Percentiles rank a stretch among this genome's conserved stretches.
Conservation (phyloP, 2,329 filamentous ascomycete genomes). For the Cladosporium sp. region DNA sequence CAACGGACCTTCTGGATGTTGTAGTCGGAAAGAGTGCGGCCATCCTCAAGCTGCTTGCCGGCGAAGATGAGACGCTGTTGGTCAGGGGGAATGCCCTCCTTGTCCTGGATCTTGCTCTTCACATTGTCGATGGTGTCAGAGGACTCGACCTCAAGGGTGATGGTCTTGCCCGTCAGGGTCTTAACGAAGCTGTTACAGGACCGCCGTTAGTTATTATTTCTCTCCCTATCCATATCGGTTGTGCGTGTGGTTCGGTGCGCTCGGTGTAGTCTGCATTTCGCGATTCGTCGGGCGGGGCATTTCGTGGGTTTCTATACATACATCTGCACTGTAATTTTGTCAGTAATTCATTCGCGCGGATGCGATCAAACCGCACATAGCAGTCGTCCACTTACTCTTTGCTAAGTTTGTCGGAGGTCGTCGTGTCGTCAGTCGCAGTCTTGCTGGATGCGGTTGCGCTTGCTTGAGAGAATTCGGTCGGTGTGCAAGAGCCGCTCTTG, state of each 20-base stretch:
- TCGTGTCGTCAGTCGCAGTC: constrained; percentile 4
- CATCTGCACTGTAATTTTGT: constrained; percentile 31
- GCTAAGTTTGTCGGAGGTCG: constrained; percentile 12
- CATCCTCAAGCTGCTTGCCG: constrained; percentile 98
- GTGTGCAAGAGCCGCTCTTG: too few species aligned
- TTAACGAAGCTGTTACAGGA: constrained; percentile 82
- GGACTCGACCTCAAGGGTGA: constrained; percentile 99
- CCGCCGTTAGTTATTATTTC: constrained; percentile 24
- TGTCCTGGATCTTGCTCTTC: constrained; percentile 99
- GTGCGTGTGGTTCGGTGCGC: neutral
- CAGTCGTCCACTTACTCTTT: constrained; percentile 9
- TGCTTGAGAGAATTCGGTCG: too few species aligned
- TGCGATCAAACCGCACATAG: neutral
- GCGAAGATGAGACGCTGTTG: constrained; percentile 99
- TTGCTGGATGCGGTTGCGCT: too few species aligned
- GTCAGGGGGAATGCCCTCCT: constrained; percentile 97
- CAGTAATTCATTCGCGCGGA: constrained; percentile 18
- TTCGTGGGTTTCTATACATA: constrained; percentile 21
- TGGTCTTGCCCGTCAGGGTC: constrained; percentile 99
- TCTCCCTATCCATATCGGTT: constrained; percentile 16
- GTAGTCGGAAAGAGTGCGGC: constrained; percentile 94
- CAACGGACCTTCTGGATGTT: constrained; percentile 93
- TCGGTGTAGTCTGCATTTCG: constrained; percentile 5
- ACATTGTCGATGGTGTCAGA: constrained; percentile 99
- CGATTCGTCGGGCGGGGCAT: constrained; percentile 9